phyloP scores from a whole-genome alignment of 495 filamentous ascomycete species.

The Penicillium tannophilum region DNA sequence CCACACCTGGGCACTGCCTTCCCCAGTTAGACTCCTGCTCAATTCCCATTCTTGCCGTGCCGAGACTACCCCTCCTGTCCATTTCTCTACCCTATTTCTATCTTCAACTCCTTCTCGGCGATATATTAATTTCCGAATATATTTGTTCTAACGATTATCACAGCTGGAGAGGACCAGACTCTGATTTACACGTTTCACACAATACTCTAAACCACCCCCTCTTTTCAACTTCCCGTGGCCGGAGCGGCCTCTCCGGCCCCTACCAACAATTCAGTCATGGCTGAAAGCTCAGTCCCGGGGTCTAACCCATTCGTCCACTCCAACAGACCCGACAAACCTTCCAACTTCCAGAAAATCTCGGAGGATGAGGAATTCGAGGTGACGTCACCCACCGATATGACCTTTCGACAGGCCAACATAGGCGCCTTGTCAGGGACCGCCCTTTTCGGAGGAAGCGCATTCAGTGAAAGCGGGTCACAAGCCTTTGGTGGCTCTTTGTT shows the following conservation, averaged over 20 bases:
- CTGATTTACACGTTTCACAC: conserved; percentile 15
- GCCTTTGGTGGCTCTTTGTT: conserved; percentile 31
- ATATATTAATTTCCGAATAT: neutral
- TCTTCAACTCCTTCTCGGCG: conserved; percentile 4
- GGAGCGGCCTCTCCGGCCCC: conserved; percentile 39
- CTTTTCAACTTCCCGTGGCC: conserved; percentile 29
- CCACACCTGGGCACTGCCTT: neutral
- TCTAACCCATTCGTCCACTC: conserved; percentile 57
- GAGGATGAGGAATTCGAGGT: conserved; percentile 66
- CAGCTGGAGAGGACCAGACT: neutral
- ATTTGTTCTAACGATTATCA: neutral
- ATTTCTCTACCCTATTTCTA: conserved; percentile 6
- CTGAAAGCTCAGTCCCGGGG: conserved; percentile 56
- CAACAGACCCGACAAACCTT: conserved; percentile 31
- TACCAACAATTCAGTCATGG: conserved; percentile 43
- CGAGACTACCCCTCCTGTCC: conserved; percentile 13
- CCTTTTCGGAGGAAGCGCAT: conserved; percentile 36
- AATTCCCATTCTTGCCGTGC: conserved; percentile 8
- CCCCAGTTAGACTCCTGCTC: conserved; percentile 13
- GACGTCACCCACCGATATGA: conserved; percentile 62
- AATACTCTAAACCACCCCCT: conserved; percentile 16
- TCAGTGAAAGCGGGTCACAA: conserved; percentile 26
- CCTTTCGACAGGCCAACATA: conserved; percentile 47
- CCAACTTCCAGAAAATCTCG: conserved; percentile 51
- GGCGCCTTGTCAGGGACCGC: conserved; percentile 27